Conservation (phyloP, 2,329 filamentous ascomycete genomes). For the Colletotrichum trifolii region DNA sequence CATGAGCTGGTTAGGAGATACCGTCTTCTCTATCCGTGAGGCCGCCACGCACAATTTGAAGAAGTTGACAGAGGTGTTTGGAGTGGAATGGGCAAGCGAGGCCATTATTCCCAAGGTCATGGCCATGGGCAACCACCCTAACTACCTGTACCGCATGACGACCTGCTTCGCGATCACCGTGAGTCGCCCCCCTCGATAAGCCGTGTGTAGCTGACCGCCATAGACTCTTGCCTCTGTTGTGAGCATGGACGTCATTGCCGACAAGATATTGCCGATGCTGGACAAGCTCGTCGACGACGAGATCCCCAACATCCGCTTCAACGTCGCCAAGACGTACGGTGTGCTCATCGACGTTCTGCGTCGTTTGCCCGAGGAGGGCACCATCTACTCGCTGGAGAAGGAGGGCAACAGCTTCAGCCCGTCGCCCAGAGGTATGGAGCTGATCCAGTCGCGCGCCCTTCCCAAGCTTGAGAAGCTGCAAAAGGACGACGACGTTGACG, state of each 20-base stretch:
- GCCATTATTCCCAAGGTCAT: conserved; percentile 99
- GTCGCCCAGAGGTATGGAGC: conserved; percentile 78
- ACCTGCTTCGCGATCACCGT: conserved; percentile 99
- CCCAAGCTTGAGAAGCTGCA: conserved; percentile 95
- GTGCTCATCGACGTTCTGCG: conserved; percentile 92
- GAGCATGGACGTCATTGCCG: conserved; percentile 90
- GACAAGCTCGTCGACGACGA: conserved; percentile 93
- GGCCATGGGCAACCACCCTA: conserved; percentile 97
- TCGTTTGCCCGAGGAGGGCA: conserved; percentile 88
- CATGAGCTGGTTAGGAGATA: conserved; percentile 99
- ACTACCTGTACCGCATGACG: conserved; percentile 99
- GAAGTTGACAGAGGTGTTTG: conserved; percentile 98
- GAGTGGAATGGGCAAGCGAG: conserved; percentile 95
- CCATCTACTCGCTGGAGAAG: conserved; percentile 87
- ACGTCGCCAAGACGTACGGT: conserved; percentile 97
- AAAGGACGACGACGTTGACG: conserved; percentile 97
- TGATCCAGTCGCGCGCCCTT: conserved; percentile 87
- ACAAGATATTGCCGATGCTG: conserved; percentile 94
- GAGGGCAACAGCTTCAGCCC: conserved; percentile 70
- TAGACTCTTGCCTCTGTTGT: conserved; percentile 95
- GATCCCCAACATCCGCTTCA: conserved; percentile 99
- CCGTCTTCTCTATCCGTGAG: conserved; percentile 98
- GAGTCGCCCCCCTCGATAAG: conserved; percentile 54
- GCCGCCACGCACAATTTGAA: conserved; percentile 97
- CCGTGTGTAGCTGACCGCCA: conserved; percentile 41